A percentile compares a stretch with the other conserved stretches of the same genome.
Conservation (phyloP, 2,329 filamentous ascomycete genomes). For the Volutella citrinella region DNA sequence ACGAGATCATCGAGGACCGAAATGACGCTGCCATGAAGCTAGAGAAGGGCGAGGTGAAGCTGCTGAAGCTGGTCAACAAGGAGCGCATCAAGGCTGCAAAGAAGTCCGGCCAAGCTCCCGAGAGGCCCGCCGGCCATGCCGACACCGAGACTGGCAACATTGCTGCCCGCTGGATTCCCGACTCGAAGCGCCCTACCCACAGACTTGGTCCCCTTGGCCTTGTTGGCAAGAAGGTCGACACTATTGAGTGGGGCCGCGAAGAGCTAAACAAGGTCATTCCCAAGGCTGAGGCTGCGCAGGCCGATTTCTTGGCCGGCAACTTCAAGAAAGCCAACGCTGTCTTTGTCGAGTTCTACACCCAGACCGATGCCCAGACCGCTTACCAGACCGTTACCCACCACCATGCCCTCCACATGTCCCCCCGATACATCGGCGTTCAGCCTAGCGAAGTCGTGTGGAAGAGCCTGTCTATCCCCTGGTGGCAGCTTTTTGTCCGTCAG, state of each 20-base stretch:
- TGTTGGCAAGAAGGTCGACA: conserved; percentile 69
- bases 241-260: conserved; percentile 77
- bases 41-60: conserved; percentile 76
- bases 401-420: conserved; percentile 77
- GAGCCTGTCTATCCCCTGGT: conserved; percentile 68
- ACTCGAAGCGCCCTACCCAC: conserved; percentile 68
- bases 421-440: conserved; percentile 76
- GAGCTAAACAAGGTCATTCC: conserved; percentile 55
- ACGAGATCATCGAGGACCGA: conserved; percentile 73
- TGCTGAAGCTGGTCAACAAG: conserved; percentile 62
- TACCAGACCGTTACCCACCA: conserved; percentile 82
- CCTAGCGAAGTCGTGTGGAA: conserved; percentile 85
- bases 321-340: conserved; percentile 66
- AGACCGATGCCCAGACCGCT: conserved; percentile 80
- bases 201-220: conserved; percentile 61
- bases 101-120: conserved; percentile 25
- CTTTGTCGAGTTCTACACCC: conserved; percentile 88
- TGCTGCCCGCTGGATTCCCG: conserved; percentile 64
- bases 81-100: conserved; percentile 33
- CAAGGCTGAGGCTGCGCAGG: conserved; percentile 62
- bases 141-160: conserved; percentile 64
- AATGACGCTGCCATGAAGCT: conserved; percentile 73
- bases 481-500: conserved; percentile 70
- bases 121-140: conserved; percentile 42
- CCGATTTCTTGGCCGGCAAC: conserved; percentile 61